Evolutionary conservation across 345 rosid species (phyloP).

Genomic region (Rhizophora apiculata): DNA sequence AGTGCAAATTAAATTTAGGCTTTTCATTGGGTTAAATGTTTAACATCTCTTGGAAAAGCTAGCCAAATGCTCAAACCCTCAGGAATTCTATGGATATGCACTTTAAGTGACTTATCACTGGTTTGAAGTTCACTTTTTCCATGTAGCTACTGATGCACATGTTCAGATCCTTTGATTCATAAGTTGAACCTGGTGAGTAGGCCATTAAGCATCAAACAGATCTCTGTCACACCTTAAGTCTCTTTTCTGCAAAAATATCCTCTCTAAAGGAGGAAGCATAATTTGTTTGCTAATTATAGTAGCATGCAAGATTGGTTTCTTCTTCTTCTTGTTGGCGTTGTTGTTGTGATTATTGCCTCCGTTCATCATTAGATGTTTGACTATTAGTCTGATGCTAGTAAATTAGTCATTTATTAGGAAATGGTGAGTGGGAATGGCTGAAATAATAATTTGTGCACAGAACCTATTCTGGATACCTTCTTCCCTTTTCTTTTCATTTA

Average conservation of each 20-base stretch:
- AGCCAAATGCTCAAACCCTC: background rate
- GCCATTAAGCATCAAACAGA: background rate
- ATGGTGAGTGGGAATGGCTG: too few relatives aligned
- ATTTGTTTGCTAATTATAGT: background rate
- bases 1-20: too few relatives aligned
- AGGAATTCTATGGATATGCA: background rate
- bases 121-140: background rate
- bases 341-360: too few relatives aligned
- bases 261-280: background rate
- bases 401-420: too few relatives aligned
- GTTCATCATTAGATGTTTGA: background rate
- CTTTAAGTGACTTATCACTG: background rate
- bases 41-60: background rate
- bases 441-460: too few relatives aligned
- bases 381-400: too few relatives aligned
- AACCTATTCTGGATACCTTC: too few relatives aligned
- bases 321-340: background rate
- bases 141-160: background rate
- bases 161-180: background rate
- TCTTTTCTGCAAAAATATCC: background rate
- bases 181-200: background rate
- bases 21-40: too few relatives aligned
- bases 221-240: background rate
- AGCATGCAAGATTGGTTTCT: conserved; percentile 1
- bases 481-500: too few relatives aligned